These are phyloP conservation scores for Chrysoporthe austroafricana DNA, from an alignment of 2,329 filamentous ascomycete genomes.

Conservation along the genomic window DNA sequence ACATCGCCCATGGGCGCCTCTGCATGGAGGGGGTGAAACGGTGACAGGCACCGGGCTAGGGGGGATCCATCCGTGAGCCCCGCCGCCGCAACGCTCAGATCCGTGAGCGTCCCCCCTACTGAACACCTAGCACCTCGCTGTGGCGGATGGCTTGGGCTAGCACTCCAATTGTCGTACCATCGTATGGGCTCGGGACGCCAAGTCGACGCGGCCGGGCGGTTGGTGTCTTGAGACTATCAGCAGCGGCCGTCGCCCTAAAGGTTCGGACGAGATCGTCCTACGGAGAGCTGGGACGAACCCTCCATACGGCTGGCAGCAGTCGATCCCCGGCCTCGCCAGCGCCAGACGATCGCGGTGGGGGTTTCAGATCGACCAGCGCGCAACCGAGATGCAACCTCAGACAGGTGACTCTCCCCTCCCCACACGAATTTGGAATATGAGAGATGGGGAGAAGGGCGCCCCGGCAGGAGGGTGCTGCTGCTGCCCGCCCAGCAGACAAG, in stretches of 20 bases:
- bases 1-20: too few species aligned
- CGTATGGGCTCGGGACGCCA: not conserved
- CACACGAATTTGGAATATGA: not conserved
- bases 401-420: not conserved
- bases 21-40: not conserved
- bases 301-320: too few species aligned
- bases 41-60: not conserved
- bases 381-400: not conserved
- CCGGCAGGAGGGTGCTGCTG: not conserved
- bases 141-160: not conserved
- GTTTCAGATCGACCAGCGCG: not conserved
- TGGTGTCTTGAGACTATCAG: too few species aligned
- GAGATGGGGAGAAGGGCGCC: not conserved
- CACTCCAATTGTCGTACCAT: not conserved
- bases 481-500: too few species aligned
- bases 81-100: conserved; percentile 1
- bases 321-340: too few species aligned
- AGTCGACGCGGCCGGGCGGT: too few species aligned
- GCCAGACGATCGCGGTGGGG: too few species aligned
- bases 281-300: not conserved
- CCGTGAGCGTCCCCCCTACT: not conserved
- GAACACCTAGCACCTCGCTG: not conserved
- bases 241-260: not conserved
- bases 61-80: not conserved
- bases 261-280: not conserved